Evolutionary conservation across 306 rosid species (phyloP).

Genomic region (Fragaria nilgerrensis): DNA sequence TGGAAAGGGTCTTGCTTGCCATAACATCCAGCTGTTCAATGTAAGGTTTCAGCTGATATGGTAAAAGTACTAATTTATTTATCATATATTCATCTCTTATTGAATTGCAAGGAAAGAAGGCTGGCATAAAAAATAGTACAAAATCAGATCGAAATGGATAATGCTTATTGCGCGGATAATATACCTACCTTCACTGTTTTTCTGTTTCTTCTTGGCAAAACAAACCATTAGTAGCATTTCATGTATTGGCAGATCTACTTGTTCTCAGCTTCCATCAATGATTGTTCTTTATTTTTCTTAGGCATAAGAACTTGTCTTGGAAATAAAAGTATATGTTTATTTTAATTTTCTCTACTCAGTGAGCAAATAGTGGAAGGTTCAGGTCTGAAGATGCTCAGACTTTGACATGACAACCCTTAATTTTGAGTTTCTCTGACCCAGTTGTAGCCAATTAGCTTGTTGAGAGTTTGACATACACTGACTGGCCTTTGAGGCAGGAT

Average conservation of each 20-base stretch:
- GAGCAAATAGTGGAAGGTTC: not conserved
- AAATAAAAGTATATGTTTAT: not conserved
- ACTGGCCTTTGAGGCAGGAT: not conserved
- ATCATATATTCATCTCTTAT: not conserved
- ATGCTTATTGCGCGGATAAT: not conserved
- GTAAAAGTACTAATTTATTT: not conserved
- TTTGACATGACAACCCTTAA: not conserved
- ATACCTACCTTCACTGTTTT: not conserved
- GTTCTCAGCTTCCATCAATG: not conserved
- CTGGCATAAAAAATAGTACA: not conserved
- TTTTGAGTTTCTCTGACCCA: not conserved
- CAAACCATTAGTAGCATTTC: not conserved
- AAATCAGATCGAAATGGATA: not conserved
- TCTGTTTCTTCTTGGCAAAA: constrained; percentile 6
- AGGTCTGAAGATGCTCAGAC: not conserved
- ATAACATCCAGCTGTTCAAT: constrained; percentile 49
- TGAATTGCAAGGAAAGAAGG: not conserved
- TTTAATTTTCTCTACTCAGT: not conserved
- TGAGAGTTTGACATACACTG: not conserved
- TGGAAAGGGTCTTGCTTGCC: constrained; percentile 36
- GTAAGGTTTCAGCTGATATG: constrained; percentile 49
- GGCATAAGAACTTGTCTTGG: not conserved
- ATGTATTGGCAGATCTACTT: not conserved
- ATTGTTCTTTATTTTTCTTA: not conserved
- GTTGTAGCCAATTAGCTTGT: not conserved